Percentiles rank a stretch among this genome's conserved stretches.
Evolutionary conservation across 495 filamentous ascomycete species (phyloP).

Genomic region (Aspergillus nidulans): DNA sequence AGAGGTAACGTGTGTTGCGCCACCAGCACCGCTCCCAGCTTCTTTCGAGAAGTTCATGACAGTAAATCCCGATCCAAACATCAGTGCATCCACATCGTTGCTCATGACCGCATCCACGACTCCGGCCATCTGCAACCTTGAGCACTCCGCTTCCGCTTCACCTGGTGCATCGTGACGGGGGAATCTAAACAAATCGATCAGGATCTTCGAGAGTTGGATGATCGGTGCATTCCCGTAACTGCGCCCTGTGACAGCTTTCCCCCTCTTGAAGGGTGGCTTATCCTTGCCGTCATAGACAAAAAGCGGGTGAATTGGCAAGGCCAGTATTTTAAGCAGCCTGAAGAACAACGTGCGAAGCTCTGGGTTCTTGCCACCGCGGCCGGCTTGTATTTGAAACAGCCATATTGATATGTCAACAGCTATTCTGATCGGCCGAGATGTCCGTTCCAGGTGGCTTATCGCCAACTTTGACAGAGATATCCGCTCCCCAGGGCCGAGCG

Average conservation of each 20-base stretch:
- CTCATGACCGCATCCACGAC: constrained; percentile 94
- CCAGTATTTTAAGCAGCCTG: constrained; percentile 77
- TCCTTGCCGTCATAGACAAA: constrained; percentile 95
- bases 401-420: constrained; percentile 97
- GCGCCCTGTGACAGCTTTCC: constrained; percentile 41
- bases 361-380: constrained; percentile 83
- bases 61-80: constrained; percentile 84
- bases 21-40: constrained; percentile 52
- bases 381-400: constrained; percentile 89
- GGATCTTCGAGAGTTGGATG: constrained; percentile 61
- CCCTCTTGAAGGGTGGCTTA: constrained; percentile 88
- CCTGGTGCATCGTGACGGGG: constrained; percentile 83
- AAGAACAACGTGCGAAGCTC: constrained; percentile 91
- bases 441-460: constrained; percentile 65
- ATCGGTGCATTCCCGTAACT: constrained; percentile 47
- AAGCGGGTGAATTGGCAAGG: constrained; percentile 76
- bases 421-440: constrained; percentile 69
- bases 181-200: constrained; percentile 83
- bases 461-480: constrained; percentile 81
- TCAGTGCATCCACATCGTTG: constrained; percentile 96
- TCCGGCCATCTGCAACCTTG: constrained; percentile 73
- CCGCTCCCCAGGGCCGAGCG: constrained; percentile 77
- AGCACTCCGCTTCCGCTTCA: constrained; percentile 96
- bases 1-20: constrained; percentile 81
- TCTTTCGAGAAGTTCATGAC: constrained; percentile 84